Evolutionary conservation across 305 asterid species (phyloP).

Genomic region (Withania somnifera): DNA sequence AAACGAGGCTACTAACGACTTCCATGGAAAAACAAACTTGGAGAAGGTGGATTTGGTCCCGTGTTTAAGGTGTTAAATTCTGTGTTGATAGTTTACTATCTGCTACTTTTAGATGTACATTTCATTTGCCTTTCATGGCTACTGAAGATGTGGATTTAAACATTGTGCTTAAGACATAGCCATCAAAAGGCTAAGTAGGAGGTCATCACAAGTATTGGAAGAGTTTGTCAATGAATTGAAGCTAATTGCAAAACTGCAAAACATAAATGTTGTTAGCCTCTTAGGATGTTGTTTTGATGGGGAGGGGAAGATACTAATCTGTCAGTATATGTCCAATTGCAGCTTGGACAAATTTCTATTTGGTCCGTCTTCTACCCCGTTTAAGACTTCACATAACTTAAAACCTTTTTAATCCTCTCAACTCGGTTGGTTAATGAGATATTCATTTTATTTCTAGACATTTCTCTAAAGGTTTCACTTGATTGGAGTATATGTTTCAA

Average conservation of each 20-base stretch:
- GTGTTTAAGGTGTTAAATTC: conserved; percentile 8
- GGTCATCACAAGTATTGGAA: conserved; percentile 7
- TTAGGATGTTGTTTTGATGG: conserved; percentile 2
- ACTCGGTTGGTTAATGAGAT: background rate
- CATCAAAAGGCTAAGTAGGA: conserved; percentile 4
- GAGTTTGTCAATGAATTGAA: conserved; percentile 9
- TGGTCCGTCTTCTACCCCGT: background rate
- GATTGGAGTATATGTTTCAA: conserved; percentile 8
- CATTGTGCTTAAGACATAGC: conserved; percentile 1
- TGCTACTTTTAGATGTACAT: background rate
- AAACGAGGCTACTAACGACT: conserved; percentile 4
- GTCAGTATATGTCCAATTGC: conserved; percentile 9
- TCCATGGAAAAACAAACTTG: background rate
- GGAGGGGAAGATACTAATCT: conserved; percentile 8
- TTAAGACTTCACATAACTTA: background rate
- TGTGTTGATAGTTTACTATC: background rate
- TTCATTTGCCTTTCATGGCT: background rate
- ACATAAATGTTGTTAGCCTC: conserved; percentile 9
- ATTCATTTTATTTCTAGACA: background rate
- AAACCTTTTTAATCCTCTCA: background rate
- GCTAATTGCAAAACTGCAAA: conserved; percentile 11
- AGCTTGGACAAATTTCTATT: conserved; percentile 9
- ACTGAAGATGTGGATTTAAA: background rate
- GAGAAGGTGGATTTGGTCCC: conserved; percentile 16
- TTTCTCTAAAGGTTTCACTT: background rate